Evolutionary conservation across 345 rosid species (phyloP).

Genomic region (Garcia nutans): DNA sequence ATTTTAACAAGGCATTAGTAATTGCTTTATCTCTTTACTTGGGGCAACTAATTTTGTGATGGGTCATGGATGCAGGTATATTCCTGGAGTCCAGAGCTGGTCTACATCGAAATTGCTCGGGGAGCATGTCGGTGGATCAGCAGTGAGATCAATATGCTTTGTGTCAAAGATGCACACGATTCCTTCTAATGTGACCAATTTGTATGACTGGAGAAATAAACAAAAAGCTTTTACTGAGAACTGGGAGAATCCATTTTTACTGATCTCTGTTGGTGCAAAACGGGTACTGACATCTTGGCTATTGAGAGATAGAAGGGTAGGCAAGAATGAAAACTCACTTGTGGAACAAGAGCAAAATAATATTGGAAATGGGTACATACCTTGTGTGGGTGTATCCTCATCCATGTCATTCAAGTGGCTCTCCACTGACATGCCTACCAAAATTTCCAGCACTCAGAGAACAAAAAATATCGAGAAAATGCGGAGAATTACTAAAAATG

Average conservation of each 20-base stretch:
- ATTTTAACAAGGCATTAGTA: background rate
- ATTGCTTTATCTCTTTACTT: slow-evolving; percentile 4
- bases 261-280: slow-evolving; percentile 92
- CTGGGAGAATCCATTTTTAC: slow-evolving; percentile 47
- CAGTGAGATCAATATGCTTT: slow-evolving; percentile 84
- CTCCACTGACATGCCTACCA: slow-evolving; percentile 86
- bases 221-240: slow-evolving; percentile 31
- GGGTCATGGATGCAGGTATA: slow-evolving; percentile 48
- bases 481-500: slow-evolving; percentile 18
- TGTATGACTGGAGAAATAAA: slow-evolving; percentile 22
- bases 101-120: slow-evolving; percentile 79
- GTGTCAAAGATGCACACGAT: slow-evolving; percentile 51
- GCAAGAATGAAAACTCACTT: slow-evolving; percentile 28
- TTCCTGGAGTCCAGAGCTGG: slow-evolving; percentile 58
- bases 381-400: slow-evolving; percentile 35
- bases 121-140: slow-evolving; percentile 97
- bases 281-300: slow-evolving; percentile 89
- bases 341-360: slow-evolving; percentile 13
- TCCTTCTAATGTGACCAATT: slow-evolving; percentile 31
- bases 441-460: slow-evolving; percentile 42
- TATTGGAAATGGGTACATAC: slow-evolving; percentile 25
- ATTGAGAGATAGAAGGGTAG: slow-evolving; percentile 45
- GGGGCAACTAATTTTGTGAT: slow-evolving; percentile 17
- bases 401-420: slow-evolving; percentile 93
- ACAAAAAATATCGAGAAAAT: slow-evolving; percentile 29